phyloP scores from a whole-genome alignment of 2,329 filamentous ascomycete species.

The Aspergillus brasiliensis region DNA sequence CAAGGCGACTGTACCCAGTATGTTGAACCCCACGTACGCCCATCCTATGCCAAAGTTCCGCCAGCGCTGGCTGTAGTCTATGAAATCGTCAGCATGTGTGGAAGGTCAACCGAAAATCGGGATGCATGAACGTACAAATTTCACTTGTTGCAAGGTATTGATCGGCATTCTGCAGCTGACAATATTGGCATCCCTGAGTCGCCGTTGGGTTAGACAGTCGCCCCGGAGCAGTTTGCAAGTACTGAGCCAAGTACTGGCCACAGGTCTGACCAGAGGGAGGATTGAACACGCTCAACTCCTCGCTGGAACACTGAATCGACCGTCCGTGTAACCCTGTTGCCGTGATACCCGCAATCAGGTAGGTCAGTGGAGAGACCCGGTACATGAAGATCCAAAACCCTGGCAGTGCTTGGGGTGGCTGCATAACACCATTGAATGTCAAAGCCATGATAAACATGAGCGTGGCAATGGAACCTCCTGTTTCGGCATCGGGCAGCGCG shows the following conservation, averaged over 20 bases:
- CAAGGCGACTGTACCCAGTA: conserved; percentile 56
- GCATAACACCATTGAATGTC: conserved; percentile 74
- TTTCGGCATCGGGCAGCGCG: conserved; percentile 73
- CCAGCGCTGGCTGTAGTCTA: conserved; percentile 62
- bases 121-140: conserved; percentile 35
- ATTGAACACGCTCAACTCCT: conserved; percentile 70
- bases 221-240: conserved; percentile 55
- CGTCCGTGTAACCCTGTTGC: conserved; percentile 70
- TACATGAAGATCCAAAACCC: conserved; percentile 87
- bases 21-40: conserved; percentile 62
- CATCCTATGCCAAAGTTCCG: conserved; percentile 68
- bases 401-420: conserved; percentile 63
- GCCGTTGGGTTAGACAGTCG: conserved; percentile 55
- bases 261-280: conserved; percentile 64
- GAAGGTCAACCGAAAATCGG: neutral
- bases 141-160: conserved; percentile 49
- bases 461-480: conserved; percentile 74
- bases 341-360: conserved; percentile 73
- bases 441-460: conserved; percentile 72
- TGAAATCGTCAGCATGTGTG: neutral
- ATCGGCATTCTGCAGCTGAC: conserved; percentile 40
- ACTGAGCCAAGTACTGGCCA: conserved; percentile 57
- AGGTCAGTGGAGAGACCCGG: conserved; percentile 78
- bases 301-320: conserved; percentile 64
- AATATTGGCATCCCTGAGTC: conserved; percentile 56